A percentile compares a stretch with the other conserved stretches of the same genome.
Conservation (phyloP, 2,329 filamentous ascomycete species). For the Microcera coccophila region DNA sequence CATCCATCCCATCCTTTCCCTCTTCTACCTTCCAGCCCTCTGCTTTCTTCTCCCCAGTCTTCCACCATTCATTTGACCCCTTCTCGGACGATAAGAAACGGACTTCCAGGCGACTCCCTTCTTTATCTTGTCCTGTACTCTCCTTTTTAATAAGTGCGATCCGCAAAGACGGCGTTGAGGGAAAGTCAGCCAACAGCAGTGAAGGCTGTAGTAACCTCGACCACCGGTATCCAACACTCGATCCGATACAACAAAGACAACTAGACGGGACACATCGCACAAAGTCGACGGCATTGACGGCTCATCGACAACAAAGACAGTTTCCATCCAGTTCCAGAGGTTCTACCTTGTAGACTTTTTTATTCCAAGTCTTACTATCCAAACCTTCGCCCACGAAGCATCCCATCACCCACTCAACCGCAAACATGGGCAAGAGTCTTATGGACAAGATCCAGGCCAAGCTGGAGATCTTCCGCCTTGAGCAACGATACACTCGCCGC, state of each 20-base stretch:
- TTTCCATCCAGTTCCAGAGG: too few relatives aligned
- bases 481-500: slow-evolving; percentile 89
- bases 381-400: slow-evolving; percentile 2
- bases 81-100: slow-evolving; percentile 27
- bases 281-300: slow-evolving; percentile 22
- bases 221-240: too few relatives aligned
- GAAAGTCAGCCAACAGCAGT: slow-evolving; percentile 6
- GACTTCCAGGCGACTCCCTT: slow-evolving; percentile 26
- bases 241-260: slow-evolving; percentile 1
- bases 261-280: slow-evolving; percentile 5
- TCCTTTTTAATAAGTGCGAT: slow-evolving; percentile 20
- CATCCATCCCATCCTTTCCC: slow-evolving; percentile 16
- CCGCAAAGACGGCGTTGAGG: slow-evolving; percentile 6
- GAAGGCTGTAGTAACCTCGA: too few relatives aligned
- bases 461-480: slow-evolving; percentile 88
- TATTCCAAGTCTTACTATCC: too few relatives aligned
- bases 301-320: slow-evolving; percentile 8
- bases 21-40: slow-evolving; percentile 12
- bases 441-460: slow-evolving; percentile 61
- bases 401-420: slow-evolving; percentile 12
- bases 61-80: slow-evolving; percentile 23
- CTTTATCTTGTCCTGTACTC: slow-evolving; percentile 20
- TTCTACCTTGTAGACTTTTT: too few relatives aligned
- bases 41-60: slow-evolving; percentile 24
- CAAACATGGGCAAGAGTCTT: slow-evolving; percentile 48